Evolutionary conservation across 164 flowering plant genomes (phyloP).

Genomic region (Pachysandra terminalis): DNA sequence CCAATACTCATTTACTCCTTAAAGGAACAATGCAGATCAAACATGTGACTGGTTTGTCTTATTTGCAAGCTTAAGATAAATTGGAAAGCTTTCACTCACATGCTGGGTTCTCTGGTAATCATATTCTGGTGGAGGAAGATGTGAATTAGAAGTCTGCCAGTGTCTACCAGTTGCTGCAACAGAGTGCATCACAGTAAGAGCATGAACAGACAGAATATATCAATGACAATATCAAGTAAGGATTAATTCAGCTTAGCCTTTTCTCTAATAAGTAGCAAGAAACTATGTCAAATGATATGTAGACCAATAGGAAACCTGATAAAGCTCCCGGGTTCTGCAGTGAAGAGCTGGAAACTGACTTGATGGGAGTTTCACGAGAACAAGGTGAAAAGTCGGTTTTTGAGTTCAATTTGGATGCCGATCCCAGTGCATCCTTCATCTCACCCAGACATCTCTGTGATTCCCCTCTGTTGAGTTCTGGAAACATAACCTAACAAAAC

Average conservation of each 20-base stretch:
- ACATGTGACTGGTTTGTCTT: too few species aligned
- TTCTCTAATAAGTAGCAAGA: background rate
- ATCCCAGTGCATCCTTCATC: conserved; percentile 42
- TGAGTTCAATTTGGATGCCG: conserved; percentile 14
- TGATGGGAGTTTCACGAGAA: conserved; percentile 25
- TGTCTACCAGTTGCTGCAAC: conserved; percentile 23
- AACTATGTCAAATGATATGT: background rate
- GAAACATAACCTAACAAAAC: conserved; percentile 39
- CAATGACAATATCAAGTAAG: too few species aligned
- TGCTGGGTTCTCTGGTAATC: conserved; percentile 15
- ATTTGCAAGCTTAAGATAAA: background rate
- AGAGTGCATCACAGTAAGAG: conserved; percentile 11
- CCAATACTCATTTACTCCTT: too few species aligned
- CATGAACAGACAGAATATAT: background rate
- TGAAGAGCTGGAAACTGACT: conserved; percentile 20
- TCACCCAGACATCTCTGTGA: conserved; percentile 44
- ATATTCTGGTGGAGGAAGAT: conserved; percentile 14
- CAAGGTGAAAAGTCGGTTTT: conserved; percentile 15
- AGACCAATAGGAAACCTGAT: conserved; percentile 24
- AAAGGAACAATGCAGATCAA: too few species aligned
- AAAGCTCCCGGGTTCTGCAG: conserved; percentile 14
- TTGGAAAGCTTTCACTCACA: conserved; percentile 17
- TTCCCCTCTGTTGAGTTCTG: conserved; percentile 42
- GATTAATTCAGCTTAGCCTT: too few species aligned
- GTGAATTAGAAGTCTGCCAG: conserved; percentile 18